These are phyloP conservation scores for Boletus sp. DNA, from an alignment of 768 basidiomycete genomes.

Conservation along the genomic window DNA sequence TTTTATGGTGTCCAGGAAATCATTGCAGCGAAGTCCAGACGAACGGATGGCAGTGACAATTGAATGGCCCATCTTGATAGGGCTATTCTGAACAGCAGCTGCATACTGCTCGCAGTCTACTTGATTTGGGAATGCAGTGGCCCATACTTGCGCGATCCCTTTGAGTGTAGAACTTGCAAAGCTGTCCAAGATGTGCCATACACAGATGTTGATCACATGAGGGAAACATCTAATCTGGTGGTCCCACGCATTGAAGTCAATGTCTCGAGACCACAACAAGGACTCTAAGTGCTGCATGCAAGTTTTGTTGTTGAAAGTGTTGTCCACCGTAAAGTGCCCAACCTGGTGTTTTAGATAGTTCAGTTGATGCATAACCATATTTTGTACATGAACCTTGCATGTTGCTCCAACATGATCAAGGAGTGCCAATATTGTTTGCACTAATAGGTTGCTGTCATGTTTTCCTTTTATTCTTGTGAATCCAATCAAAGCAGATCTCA, in stretches of 20 bases:
- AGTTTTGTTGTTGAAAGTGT: not conserved
- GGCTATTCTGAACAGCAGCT: not conserved
- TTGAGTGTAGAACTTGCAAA: not conserved
- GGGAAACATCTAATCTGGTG: not conserved
- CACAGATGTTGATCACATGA: too few species aligned
- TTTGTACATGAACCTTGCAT: not conserved
- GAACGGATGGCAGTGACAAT: not conserved
- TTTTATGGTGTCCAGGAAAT: not conserved
- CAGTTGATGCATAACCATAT: too few species aligned
- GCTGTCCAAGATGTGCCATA: not conserved
- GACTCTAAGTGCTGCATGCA: not conserved
- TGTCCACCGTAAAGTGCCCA: not conserved
- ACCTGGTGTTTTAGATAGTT: not conserved
- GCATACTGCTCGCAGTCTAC: not conserved
- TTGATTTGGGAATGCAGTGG: not conserved
- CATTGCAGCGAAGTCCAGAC: not conserved
- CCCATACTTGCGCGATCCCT: not conserved
- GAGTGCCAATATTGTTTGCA: not conserved
- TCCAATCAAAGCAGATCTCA: not conserved
- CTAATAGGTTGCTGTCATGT: not conserved
- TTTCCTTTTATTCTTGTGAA: not conserved
- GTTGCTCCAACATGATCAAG: not conserved
- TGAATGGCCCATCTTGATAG: not conserved
- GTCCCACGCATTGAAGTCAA: not conserved
- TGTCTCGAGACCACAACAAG: not conserved